Evolutionary conservation across 768 basidiomycete genomes (phyloP).

Genomic region (Psilocybe subaeruginosa): DNA sequence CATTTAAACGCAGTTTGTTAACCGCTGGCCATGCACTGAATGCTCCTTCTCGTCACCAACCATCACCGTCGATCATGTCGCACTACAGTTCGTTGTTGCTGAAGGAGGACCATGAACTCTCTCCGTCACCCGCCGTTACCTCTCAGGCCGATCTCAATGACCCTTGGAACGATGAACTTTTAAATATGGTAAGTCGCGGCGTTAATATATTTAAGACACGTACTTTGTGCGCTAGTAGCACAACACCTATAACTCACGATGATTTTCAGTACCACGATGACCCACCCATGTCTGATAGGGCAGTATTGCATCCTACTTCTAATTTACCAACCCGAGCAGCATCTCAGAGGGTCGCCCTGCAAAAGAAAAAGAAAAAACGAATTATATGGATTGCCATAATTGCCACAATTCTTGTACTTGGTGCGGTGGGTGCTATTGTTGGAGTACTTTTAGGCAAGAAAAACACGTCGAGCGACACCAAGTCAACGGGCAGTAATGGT

Average conservation of each 20-base stretch:
- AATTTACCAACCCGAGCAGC: background rate
- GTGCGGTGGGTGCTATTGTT: conserved; percentile 41
- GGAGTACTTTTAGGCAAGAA: conserved; percentile 29
- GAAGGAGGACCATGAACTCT: conserved; percentile 17
- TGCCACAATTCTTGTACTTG: conserved; percentile 34
- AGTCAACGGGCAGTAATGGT: conserved; percentile 13
- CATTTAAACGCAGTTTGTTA: background rate
- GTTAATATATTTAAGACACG: background rate
- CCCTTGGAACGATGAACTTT: conserved; percentile 24
- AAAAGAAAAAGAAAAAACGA: conserved; percentile 18
- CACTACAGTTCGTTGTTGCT: conserved; percentile 21
- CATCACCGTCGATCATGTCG: conserved; percentile 17
- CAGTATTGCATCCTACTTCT: background rate
- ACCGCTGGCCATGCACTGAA: background rate
- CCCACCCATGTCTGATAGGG: background rate
- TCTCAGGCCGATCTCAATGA: conserved; percentile 16
- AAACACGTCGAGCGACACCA: conserved; percentile 13
- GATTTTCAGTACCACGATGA: background rate
- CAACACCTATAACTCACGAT: background rate
- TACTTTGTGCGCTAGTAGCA: background rate
- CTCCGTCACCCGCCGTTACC: conserved; percentile 5
- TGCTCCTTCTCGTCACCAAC: background rate
- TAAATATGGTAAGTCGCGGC: conserved; percentile 22
- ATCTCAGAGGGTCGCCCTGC: conserved; percentile 6
- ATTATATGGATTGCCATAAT: conserved; percentile 24